Base-by-base conservation (phyloP, 768 basidiomycete genomes). In the Boletus pseudo-olivaceus region DNA sequence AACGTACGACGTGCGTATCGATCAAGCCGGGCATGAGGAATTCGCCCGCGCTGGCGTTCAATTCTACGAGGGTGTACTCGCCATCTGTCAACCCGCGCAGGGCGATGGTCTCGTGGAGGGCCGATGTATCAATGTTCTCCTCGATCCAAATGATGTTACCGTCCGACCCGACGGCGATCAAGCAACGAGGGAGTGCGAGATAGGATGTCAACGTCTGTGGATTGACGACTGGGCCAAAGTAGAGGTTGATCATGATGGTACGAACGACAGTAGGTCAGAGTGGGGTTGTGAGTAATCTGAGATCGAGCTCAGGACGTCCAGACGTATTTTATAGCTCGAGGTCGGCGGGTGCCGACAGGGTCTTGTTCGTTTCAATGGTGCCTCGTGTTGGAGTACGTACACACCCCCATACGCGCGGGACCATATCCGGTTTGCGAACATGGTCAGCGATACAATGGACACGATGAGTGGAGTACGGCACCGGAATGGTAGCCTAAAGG, bases 11-110 rank as follows among this genome's bases (percentile, higher is more conserved):
- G 71, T 94, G 93, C 7, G 93, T 93, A 75, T 96, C 93, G 49
- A 94, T 76, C 66, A 95, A 84, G 6, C 93, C 93, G 12, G 93
- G 93, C 66, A 91, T 81, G 44, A 95, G 60, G 63, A 93, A 93
- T 61, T 83, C 76, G 3, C 82, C 81, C 2, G 75, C 66, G n/a
- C 64, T 33, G 12, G 23, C n/a, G 30, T 32, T 70, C 47, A 83
- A 69, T 17, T 57, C 52, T 12, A 76, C 62, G 2, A 83, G 67
- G 4, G 27, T 39, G 47, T 47, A 56, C 27, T 55, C 56, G 12
- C 64, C 62, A 23, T 79, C 72, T 9, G 69, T 40, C 37, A 74
- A 68, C 5, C 84, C 87, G 55, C 84, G 79, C 46, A 72, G 63
- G 1, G 73, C 71, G 32, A 88, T 69, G 6, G 72, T 72, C 10